Percentiles rank a stretch among this genome's conserved stretches.
These are phyloP conservation scores for Isatis tinctoria DNA, from an alignment of 345 rosid species.

Conservation along the genomic window DNA sequence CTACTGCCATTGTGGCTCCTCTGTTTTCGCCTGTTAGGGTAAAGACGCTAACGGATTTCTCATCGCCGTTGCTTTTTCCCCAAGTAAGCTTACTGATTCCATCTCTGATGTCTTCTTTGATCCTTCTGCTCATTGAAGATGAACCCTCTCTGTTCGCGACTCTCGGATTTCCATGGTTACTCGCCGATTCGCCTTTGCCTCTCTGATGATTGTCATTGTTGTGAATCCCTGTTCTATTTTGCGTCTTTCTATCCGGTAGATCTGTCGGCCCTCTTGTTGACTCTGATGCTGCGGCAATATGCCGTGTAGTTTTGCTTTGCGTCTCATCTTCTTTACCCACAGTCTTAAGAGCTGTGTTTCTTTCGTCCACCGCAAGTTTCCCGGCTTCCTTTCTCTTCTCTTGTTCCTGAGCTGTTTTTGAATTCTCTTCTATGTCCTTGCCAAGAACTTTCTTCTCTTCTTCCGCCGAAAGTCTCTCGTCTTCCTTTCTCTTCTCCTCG, in stretches of 20 bases:
- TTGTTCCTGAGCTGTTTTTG: constrained; percentile 1
- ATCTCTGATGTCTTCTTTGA: constrained; percentile 56
- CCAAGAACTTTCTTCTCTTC: constrained; percentile 16
- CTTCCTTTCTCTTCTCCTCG: too few relatives aligned
- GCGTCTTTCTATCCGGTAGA: constrained; percentile 1
- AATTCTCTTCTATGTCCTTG: constrained; percentile 3
- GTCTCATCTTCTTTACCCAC: constrained; percentile 21
- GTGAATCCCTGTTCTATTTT: constrained; percentile 19
- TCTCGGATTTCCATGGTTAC: constrained; percentile 8
- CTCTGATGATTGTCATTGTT: constrained; percentile 33
- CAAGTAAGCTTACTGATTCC: constrained; percentile 49
- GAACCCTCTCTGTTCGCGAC: constrained; percentile 32
- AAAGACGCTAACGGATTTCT: constrained; percentile 39
- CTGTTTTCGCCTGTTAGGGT: constrained; percentile 85
- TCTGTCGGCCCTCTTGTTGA: constrained; percentile 25
- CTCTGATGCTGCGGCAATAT: constrained; percentile 35
- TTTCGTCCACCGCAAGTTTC: constrained; percentile 18
- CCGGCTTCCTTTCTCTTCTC: constrained; percentile 17
- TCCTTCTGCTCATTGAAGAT: constrained; percentile 34
- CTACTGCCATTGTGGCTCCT: constrained; percentile 69
- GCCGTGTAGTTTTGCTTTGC: constrained; percentile 22
- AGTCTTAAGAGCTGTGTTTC: background rate
- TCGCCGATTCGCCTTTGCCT: constrained; percentile 22
- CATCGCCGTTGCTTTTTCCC: constrained; percentile 40
- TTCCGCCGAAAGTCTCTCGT: background rate